These are phyloP conservation scores for Noccaea caerulescens DNA, from an alignment of 345 rosid genomes.

Conservation along the genomic window DNA sequence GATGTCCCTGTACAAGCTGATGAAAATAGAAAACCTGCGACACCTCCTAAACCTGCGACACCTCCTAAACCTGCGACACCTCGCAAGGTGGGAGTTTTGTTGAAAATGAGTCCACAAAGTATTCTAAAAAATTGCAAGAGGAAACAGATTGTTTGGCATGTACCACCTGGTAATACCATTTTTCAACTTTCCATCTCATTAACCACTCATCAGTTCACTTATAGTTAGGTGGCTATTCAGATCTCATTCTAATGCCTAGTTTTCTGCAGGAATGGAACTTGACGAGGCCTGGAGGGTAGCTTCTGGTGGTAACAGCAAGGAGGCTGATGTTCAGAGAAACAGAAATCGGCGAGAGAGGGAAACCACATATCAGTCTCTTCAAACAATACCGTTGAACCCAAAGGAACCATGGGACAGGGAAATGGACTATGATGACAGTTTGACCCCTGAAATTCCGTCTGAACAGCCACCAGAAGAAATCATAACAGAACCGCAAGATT, in stretches of 20 bases:
- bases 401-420: slow-evolving; percentile 98
- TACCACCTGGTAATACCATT: slow-evolving; percentile 77
- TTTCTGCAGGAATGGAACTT: slow-evolving; percentile 75
- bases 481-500: slow-evolving; percentile 55
- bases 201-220: neutral
- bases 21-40: slow-evolving; percentile 15
- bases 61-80: slow-evolving; percentile 15
- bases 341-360: slow-evolving; percentile 85
- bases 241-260: slow-evolving; percentile 11
- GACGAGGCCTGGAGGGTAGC: slow-evolving; percentile 71
- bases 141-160: slow-evolving; percentile 69
- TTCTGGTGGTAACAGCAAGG: slow-evolving; percentile 90
- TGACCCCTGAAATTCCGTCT: slow-evolving; percentile 81
- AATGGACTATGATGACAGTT: slow-evolving; percentile 88
- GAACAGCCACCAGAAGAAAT: slow-evolving; percentile 73
- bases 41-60: slow-evolving; percentile 28
- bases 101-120: slow-evolving; percentile 53
- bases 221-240: slow-evolving; percentile 26
- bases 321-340: slow-evolving; percentile 79
- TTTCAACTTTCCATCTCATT: slow-evolving; percentile 8
- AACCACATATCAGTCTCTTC: slow-evolving; percentile 56
- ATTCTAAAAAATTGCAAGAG: slow-evolving; percentile 52
- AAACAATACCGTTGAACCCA: slow-evolving; percentile 78
- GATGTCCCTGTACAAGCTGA: slow-evolving; percentile 30
- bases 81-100: slow-evolving; percentile 32